phyloP scores from a whole-genome alignment of 2,329 filamentous ascomycete genomes.

The Colletotrichum tofieldiae region DNA sequence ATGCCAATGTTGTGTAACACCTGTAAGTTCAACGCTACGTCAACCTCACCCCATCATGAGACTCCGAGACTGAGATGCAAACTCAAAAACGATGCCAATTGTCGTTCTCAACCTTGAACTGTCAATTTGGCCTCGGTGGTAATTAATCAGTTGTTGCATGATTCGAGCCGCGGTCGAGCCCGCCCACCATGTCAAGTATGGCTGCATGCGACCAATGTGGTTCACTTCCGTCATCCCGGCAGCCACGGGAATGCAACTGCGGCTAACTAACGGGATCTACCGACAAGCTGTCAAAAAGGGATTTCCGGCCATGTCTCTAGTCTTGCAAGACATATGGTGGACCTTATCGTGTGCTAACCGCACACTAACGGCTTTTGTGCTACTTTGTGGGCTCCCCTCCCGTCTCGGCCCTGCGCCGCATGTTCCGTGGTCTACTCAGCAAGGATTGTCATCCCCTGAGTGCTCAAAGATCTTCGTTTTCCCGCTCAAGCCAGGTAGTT shows the following conservation, averaged over 20 bases:
- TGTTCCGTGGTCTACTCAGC: neutral
- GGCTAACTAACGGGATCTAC: constrained; percentile 14
- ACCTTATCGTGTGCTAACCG: neutral
- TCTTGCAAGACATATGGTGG: neutral
- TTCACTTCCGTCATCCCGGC: constrained; percentile 24
- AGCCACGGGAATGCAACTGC: constrained; percentile 2
- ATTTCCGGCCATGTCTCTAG: constrained; percentile 7
- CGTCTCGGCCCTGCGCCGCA: constrained; percentile 17
- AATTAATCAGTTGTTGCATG: no score
- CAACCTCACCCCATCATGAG: neutral
- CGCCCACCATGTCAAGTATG: neutral
- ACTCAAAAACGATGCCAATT: neutral
- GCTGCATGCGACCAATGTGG: constrained; percentile 26
- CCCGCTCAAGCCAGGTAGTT: constrained; percentile 5
- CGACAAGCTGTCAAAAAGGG: neutral
- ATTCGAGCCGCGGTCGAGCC: neutral
- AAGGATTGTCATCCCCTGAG: neutral
- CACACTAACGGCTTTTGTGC: constrained; percentile 17
- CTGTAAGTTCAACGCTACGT: neutral
- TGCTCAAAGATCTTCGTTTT: constrained; percentile 2
- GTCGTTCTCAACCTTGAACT: neutral
- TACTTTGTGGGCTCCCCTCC: constrained; percentile 12
- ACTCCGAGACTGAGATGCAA: neutral
- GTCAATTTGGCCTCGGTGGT: no score
- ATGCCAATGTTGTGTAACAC: neutral